Evolutionary conservation across 768 basidiomycete genomes (phyloP).

Genomic region (Naematelia aurantialba): DNA sequence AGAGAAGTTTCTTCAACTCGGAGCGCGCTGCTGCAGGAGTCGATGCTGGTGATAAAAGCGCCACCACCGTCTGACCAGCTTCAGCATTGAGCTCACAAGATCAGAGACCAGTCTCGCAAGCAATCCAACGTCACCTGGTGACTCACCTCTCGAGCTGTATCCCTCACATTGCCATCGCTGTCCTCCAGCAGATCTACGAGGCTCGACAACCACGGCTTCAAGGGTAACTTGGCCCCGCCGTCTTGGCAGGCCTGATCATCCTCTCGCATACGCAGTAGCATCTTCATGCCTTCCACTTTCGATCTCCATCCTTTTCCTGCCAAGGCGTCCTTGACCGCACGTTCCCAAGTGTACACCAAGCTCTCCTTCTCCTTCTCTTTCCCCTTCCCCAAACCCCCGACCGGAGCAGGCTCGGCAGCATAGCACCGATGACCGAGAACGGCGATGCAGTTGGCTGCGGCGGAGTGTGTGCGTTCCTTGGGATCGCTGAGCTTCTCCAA

Average conservation of each 20-base stretch:
- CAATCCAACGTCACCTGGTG: not conserved
- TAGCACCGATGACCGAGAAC: constrained; percentile 37
- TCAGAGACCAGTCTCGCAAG: too few relatives aligned
- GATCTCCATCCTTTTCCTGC: constrained; percentile 34
- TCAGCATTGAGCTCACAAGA: not conserved
- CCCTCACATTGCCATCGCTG: constrained; percentile 81
- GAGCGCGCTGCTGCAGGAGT: constrained; percentile 82
- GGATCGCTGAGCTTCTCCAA: constrained; percentile 46
- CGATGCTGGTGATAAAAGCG: constrained; percentile 76
- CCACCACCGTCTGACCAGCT: constrained; percentile 60
- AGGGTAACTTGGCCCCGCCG: constrained; percentile 12
- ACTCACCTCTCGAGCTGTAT: constrained; percentile 64
- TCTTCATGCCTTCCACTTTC: constrained; percentile 44
- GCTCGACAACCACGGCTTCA: constrained; percentile 64
- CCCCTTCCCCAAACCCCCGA: constrained; percentile 2
- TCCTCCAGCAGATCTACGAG: constrained; percentile 87
- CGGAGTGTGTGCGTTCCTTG: constrained; percentile 40
- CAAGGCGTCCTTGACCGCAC: constrained; percentile 33
- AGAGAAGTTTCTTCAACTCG: constrained; percentile 88
- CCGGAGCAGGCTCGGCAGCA: constrained; percentile 21
- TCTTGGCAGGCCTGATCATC: constrained; percentile 13
- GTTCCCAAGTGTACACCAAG: constrained; percentile 32
- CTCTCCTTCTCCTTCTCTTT: constrained; percentile 47
- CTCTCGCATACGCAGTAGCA: constrained; percentile 24
- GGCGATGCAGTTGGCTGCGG: constrained; percentile 26